Conservation (phyloP, 2,329 filamentous ascomycete genomes). For the Cladosporium sphaerospermum region DNA sequence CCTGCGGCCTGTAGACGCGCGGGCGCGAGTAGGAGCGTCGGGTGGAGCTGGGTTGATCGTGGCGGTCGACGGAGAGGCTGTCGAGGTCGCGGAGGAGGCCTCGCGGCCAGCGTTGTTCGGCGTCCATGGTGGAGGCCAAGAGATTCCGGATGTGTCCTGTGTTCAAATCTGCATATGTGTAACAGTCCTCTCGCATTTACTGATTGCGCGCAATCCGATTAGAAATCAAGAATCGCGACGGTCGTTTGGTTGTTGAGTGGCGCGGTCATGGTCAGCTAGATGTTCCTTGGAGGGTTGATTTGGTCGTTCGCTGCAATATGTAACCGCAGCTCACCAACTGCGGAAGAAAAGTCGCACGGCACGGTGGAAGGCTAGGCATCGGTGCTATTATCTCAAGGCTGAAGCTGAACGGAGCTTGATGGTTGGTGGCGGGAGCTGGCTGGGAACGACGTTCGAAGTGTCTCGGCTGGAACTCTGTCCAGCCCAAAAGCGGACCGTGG, state of each 20-base stretch:
- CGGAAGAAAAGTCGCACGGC: too few species aligned
- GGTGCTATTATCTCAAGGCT: too few species aligned
- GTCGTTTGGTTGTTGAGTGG: too few species aligned
- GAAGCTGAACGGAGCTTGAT: not conserved
- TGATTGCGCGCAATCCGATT: not conserved
- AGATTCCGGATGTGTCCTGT: not conserved
- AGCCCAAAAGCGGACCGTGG: too few species aligned
- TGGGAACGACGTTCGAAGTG: not conserved
- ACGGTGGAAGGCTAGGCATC: too few species aligned
- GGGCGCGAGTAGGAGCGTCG: constrained; percentile 4
- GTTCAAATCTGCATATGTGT: not conserved
- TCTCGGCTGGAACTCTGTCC: not conserved
- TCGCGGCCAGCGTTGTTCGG: constrained; percentile 9
- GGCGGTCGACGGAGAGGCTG: constrained; percentile 4
- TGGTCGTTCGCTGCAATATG: too few species aligned
- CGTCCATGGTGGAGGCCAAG: not conserved
- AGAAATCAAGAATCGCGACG: too few species aligned
- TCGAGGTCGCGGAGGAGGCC: constrained; percentile 4
- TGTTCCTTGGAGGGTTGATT: too few species aligned
- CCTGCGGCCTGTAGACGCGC: constrained; percentile 2
- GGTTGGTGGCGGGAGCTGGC: not conserved
- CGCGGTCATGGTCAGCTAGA: too few species aligned
- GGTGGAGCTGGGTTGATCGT: not conserved
- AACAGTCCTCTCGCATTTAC: not conserved
- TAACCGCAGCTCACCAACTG: too few species aligned